Evolutionary conservation across 2,329 filamentous ascomycete species (phyloP).

Genomic region (Colletotrichum navitas): DNA sequence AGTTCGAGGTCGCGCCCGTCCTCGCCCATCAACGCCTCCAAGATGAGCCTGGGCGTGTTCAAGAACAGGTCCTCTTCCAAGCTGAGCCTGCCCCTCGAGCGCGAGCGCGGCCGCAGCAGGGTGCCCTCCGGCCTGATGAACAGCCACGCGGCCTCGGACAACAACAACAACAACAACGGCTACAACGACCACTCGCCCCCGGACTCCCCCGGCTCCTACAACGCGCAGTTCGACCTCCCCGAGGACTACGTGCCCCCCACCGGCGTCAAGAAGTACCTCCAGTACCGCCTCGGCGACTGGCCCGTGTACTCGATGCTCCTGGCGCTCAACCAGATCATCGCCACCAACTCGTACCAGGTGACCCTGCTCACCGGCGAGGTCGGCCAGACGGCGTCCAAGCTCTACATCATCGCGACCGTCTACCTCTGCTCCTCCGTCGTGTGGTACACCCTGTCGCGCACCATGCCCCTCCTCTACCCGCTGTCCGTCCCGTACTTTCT

Average conservation of each 20-base stretch:
- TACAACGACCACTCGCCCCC: constrained; percentile 31
- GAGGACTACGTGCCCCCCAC: constrained; percentile 68
- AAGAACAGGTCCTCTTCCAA: constrained; percentile 39
- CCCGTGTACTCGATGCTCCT: constrained; percentile 73
- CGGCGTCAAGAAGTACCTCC: constrained; percentile 65
- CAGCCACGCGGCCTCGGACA: constrained; percentile 20
- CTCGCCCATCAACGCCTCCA: constrained; percentile 33
- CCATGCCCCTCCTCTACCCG: constrained; percentile 66
- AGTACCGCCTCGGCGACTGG: constrained; percentile 71
- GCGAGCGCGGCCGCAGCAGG: constrained; percentile 19
- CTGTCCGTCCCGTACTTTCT: constrained; percentile 72
- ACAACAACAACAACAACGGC: background rate
- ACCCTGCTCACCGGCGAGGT: constrained; percentile 75
- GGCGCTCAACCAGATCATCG: constrained; percentile 72
- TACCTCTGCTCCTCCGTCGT: constrained; percentile 69
- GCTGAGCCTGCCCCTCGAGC: constrained; percentile 34
- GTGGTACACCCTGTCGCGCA: constrained; percentile 74
- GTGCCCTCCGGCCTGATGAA: constrained; percentile 30
- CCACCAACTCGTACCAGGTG: constrained; percentile 76
- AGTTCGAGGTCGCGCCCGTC: constrained; percentile 16
- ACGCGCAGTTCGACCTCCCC: constrained; percentile 69
- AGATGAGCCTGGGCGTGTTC: constrained; percentile 32
- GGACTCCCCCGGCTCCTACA: constrained; percentile 49
- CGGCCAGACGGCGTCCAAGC: constrained; percentile 68
- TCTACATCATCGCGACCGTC: constrained; percentile 71